These are phyloP conservation scores for Dothideomycetes sp. DNA, from an alignment of 2,329 filamentous ascomycete genomes.

Conservation along the genomic window DNA sequence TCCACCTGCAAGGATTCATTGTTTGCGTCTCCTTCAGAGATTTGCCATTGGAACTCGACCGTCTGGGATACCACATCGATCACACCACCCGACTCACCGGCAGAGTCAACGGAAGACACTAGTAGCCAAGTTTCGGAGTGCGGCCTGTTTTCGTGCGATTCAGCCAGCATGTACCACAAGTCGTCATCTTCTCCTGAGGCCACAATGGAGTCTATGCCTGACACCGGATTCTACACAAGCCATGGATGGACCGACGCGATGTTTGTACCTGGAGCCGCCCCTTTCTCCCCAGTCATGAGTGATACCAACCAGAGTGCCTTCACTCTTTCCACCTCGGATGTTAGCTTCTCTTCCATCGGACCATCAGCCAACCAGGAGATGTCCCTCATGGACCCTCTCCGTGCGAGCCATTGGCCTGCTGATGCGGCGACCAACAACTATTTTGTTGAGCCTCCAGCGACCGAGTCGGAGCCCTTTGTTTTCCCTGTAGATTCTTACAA, in stretches of 20 bases:
- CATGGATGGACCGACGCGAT: constrained; percentile 8
- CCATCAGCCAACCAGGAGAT: constrained; percentile 2
- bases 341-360: constrained; percentile 6
- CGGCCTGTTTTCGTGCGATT: constrained; percentile 10
- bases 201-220: constrained; percentile 25
- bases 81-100: constrained; percentile 14
- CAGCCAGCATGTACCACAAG: constrained; percentile 29
- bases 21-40: constrained; percentile 14
- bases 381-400: background rate
- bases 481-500: constrained; percentile 1
- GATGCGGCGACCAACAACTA: background rate
- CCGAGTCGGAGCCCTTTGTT: background rate
- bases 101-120: constrained; percentile 7
- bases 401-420: background rate
- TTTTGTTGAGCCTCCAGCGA: constrained; percentile 4
- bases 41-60: constrained; percentile 15
- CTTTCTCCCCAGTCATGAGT: constrained; percentile 12
- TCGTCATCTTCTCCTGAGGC: constrained; percentile 23
- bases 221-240: constrained; percentile 22
- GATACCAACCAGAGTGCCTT: constrained; percentile 7
- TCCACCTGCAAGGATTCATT: constrained; percentile 11
- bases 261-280: background rate
- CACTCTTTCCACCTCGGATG: constrained; percentile 6
- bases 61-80: constrained; percentile 12
- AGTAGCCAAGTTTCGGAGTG: constrained; percentile 12